phyloP scores from a whole-genome alignment of 2,329 filamentous ascomycete genomes.

The Trichophyton verrucosum region DNA sequence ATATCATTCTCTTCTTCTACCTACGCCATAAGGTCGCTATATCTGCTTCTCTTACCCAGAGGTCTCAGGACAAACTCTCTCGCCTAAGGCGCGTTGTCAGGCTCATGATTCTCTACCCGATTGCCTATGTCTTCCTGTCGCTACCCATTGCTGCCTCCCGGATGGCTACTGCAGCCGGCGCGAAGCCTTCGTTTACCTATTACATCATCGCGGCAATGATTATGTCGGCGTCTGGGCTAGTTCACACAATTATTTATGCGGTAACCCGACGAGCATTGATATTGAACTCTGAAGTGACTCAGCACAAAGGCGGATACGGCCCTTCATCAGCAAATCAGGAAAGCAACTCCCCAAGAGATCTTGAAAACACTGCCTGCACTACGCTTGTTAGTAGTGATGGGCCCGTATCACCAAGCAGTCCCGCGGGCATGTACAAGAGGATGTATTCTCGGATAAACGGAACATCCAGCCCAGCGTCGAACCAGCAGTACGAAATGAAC shows the following conservation, averaged over 20 bases:
- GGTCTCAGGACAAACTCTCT: not conserved
- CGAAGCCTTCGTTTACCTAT: constrained; percentile 27
- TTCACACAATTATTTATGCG: constrained; percentile 47
- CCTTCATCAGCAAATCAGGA: not conserved
- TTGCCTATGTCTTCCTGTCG: constrained; percentile 48
- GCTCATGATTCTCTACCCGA: constrained; percentile 37
- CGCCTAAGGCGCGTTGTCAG: constrained; percentile 26
- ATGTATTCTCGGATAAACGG: constrained; percentile 2
- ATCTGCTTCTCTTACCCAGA: constrained; percentile 22
- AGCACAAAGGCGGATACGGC: not conserved
- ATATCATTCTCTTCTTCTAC: constrained; percentile 38
- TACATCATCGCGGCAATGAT: constrained; percentile 42
- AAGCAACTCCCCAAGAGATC: not conserved
- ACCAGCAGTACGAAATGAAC: not conserved
- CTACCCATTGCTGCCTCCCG: constrained; percentile 46
- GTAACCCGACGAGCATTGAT: constrained; percentile 45
- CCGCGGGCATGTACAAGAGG: not conserved
- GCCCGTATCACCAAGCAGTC: not conserved
- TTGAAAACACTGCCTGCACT: not conserved
- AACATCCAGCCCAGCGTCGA: not conserved
- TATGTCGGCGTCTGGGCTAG: constrained; percentile 46
- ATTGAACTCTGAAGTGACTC: constrained; percentile 16
- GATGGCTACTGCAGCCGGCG: constrained; percentile 28
- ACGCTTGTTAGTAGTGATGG: not conserved
- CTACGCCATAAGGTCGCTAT: constrained; percentile 34